Evolutionary conservation across 2,329 filamentous ascomycete genomes (phyloP), one percentile per base, ranked within the genome.

Genomic region (Colletotrichum sansevieriae): DNA sequence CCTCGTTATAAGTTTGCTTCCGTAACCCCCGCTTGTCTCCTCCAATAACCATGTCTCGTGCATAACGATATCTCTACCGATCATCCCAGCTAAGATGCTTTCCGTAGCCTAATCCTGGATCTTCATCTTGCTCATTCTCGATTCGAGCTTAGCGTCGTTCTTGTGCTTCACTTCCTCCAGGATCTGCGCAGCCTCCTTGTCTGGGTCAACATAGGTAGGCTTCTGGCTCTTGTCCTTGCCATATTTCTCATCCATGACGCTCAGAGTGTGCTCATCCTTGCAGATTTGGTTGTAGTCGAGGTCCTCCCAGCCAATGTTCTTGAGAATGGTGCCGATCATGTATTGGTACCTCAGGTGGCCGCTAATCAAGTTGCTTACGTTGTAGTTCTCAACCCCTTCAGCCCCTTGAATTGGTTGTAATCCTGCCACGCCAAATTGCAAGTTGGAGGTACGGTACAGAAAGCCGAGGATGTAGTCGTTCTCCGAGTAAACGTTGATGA

Each of bases 381-480:
- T 84, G 61, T 92, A 81, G 72, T 92, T 94, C 76, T 94, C 91
- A 62, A 91, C 83, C 44, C 86, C 85, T 59, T 84, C 82, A 3
- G 94, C 88, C 13, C 90, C 90, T 46, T 88, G 83, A 37, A 96
- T 87, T 15, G 87, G 86, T 77, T 97, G 92, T 18, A 98, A 81
- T 0, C 95, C 95, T 0, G 95, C 94, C 39, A 98, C 86, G 2
- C 95, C 95, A 70, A 92, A 91, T 72, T 96, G 91, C 57, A 95
- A 87, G 73, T 91, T 94, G 62, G 92, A 93, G 3, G 90, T 93
- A 58, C 95, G 90, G 77, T 95, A 97, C 44, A 98, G 83, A 77
- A 98, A 97, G 1, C 90, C 94, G 2, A 98, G 89, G 25, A 98
- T 90, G 72, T 93, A 94, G 78, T 98, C 95, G 54, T 93, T 92